phyloP scores from a whole-genome alignment of 768 basidiomycete species.

The Tephrocybe sp. region DNA sequence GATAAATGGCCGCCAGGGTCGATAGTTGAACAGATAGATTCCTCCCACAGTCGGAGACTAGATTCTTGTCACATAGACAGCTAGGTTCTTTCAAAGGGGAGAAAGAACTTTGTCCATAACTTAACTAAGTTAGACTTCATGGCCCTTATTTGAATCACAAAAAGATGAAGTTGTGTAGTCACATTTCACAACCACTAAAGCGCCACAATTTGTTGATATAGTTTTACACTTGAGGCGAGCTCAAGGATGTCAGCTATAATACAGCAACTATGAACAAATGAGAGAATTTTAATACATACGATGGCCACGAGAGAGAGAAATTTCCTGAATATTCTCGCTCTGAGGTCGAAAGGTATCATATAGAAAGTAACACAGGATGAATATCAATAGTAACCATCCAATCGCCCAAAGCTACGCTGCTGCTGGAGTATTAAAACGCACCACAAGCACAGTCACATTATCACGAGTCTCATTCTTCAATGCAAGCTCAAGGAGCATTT shows the following conservation, averaged over 20 bases:
- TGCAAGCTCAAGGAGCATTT: conserved; percentile 15
- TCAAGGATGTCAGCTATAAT: background rate
- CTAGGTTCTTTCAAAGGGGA: too few species aligned
- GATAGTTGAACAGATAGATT: too few species aligned
- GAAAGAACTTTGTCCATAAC: too few species aligned
- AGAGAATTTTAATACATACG: background rate
- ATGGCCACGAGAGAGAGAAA: background rate
- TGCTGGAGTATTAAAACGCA: conserved; percentile 8
- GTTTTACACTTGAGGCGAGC: background rate
- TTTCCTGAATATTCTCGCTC: background rate
- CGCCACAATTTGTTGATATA: background rate
- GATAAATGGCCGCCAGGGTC: too few species aligned
- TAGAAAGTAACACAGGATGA: background rate
- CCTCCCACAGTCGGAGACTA: too few species aligned
- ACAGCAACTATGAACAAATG: background rate
- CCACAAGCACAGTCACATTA: conserved; percentile 19
- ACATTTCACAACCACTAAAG: too few species aligned
- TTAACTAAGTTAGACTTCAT: too few species aligned
- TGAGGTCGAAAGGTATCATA: background rate
- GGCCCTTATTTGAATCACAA: too few species aligned
- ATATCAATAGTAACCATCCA: background rate
- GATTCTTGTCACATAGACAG: too few species aligned
- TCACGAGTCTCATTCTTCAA: conserved; percentile 15
- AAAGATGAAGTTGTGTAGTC: too few species aligned
- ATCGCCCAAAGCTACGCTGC: conserved; percentile 1